Percentiles rank a stretch among this genome's conserved stretches.
phyloP scores from a whole-genome alignment of 345 rosid species.

The Eucalyptus shirleyi region DNA sequence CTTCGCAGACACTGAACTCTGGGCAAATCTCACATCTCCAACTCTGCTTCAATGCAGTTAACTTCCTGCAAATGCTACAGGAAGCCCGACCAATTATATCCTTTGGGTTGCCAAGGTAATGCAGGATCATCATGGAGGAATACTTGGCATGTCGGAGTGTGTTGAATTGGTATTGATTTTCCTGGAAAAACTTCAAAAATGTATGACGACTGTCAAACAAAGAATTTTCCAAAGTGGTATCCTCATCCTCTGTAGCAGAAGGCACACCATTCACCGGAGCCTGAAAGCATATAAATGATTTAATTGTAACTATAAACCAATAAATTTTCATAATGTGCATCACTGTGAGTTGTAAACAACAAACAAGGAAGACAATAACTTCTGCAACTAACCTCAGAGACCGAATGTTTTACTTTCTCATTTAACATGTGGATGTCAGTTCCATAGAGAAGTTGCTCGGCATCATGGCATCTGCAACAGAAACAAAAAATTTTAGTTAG shows the following conservation, averaged over 20 bases:
- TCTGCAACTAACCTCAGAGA: slow-evolving; percentile 28
- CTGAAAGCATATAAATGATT: slow-evolving; percentile 10
- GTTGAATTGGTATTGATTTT: slow-evolving; percentile 44
- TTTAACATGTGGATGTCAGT: slow-evolving; percentile 5
- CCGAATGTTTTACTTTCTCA: slow-evolving; percentile 14
- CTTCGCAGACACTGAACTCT: slow-evolving; percentile 12
- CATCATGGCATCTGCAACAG: slow-evolving; percentile 37
- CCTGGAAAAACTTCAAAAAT: slow-evolving; percentile 44
- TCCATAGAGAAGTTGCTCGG: slow-evolving; percentile 7
- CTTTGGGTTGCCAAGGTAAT: slow-evolving; percentile 27
- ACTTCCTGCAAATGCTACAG: slow-evolving; percentile 30
- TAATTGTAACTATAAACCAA: no score
- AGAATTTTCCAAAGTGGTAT: slow-evolving; percentile 12
- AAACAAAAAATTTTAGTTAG: not conserved
- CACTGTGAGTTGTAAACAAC: not conserved
- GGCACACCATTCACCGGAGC: slow-evolving; percentile 21
- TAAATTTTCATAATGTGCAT: not conserved
- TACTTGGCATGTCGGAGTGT: slow-evolving; percentile 60
- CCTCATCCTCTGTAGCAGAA: slow-evolving; percentile 35
- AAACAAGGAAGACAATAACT: not conserved
- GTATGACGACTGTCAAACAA: slow-evolving; percentile 42
- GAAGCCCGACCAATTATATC: not conserved
- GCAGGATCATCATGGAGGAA: slow-evolving; percentile 72
- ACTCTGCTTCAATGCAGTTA: slow-evolving; percentile 3
- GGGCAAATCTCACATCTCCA: slow-evolving; percentile 22